Evolutionary conservation across 2,329 filamentous ascomycete species (phyloP).

Genomic region (Rugonectria rugulosa): DNA sequence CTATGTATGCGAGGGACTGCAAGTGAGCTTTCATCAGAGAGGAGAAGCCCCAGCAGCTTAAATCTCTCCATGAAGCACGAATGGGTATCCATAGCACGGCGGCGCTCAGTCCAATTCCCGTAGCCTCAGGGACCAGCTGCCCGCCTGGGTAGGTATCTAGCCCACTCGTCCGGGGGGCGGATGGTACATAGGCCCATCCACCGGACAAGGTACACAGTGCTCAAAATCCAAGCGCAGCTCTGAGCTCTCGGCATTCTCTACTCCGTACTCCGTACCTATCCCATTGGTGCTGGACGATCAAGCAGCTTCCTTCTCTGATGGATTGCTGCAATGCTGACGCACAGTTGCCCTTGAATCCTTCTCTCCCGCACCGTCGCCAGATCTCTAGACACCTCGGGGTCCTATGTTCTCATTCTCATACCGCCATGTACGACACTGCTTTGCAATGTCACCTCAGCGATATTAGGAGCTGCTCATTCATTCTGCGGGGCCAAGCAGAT

Average conservation of each 20-base stretch:
- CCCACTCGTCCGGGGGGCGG: slow-evolving; percentile 16
- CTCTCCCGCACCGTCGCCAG: neutral
- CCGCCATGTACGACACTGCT: neutral
- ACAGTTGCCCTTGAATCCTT: neutral
- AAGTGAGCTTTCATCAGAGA: neutral
- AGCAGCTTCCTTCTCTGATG: slow-evolving; percentile 12
- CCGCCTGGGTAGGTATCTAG: too few relatives aligned
- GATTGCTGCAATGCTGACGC: neutral
- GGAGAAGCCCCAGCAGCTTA: neutral
- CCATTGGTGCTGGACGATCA: slow-evolving; percentile 21
- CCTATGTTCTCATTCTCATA: neutral
- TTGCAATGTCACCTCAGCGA: too few relatives aligned
- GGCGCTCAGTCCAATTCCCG: neutral
- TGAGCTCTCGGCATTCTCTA: slow-evolving; percentile 32
- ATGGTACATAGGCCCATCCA: slow-evolving; percentile 24
- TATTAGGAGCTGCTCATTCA: too few relatives aligned
- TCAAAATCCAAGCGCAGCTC: slow-evolving; percentile 33
- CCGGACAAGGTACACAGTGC: slow-evolving; percentile 35
- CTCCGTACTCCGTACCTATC: slow-evolving; percentile 13
- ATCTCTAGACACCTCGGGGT: neutral
- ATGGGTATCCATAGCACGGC: neutral
- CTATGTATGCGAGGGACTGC: slow-evolving; percentile 3
- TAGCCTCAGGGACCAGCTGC: slow-evolving; percentile 24
- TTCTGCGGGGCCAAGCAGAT: neutral
- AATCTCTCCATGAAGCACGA: neutral